Evolutionary conservation across 2,329 filamentous ascomycete genomes (phyloP), one percentile per base, ranked within the genome.

Genomic region (Penicillium thymicola): DNA sequence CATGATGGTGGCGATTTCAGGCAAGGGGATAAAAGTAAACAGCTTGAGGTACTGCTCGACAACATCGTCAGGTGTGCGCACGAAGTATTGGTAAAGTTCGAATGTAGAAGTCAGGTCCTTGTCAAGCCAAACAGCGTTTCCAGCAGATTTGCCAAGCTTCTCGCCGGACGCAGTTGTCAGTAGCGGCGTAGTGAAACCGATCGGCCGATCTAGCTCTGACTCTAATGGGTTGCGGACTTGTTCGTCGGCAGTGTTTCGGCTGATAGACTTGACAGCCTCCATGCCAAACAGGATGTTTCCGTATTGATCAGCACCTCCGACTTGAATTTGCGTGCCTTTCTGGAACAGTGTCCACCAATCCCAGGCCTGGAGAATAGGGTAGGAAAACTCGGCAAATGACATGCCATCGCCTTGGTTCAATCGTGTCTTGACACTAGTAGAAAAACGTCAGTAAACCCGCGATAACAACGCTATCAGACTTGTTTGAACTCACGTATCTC

Each of bases 141-240:
- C 93, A 2, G 91, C 89, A 60, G 88, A 95, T 78, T 99, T 99
- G 50, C 94, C 94, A 66, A 97, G 92, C 74, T 99, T 99, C 70
- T 85, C 85, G 18, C 94, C 94, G 0, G 89, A 84, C 1, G 89
- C 81, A 51, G 93, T 92, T 0, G 92, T 96, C 37, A 99, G 79
- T 2, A 99, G 83, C 0, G 94, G 94, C 0, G 93, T 91, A 0
- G 94, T 97, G 64, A 99, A 88, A 8, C 94, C 94, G 59, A 93
- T 83, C 0, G 92, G 90, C 16, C 73, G 70, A 30, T 73, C 69
- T 18, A 76, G 14, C 16, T 77, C 73, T 7, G 70, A 64, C 13
- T 71, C 70, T 25, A 77, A 67, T 21, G 67, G 64, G 21, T 73
- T 64, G 8, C 72, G 73, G 3, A 75, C 66, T 38, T 79, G 66